Base-by-base conservation (phyloP, 2,329 filamentous ascomycete genomes). In the Zymoseptoria ardabiliae region DNA sequence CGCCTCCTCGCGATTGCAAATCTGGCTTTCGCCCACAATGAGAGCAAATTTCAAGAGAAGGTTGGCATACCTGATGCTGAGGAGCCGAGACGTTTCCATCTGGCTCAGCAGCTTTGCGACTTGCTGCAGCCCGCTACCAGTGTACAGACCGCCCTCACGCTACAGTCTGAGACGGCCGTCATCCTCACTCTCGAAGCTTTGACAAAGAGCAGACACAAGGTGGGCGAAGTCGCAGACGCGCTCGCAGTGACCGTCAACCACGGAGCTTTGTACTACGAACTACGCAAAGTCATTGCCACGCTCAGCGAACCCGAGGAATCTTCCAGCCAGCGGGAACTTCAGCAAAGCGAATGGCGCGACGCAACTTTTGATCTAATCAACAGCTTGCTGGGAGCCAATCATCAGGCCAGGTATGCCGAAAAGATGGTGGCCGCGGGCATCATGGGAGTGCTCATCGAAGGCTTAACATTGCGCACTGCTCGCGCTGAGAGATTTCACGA, bases 171-270 rank as follows among this genome's bases (percentile, higher is more conserved):
- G 73, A 90, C 90, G 2, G 85, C 92, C 61, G 89, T 91, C 7
- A 79, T 99, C 56, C 83, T 85, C 55, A 83, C 93, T 0, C 79
- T 99, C 55, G 91, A 97, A 71, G 89, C 90, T n/a, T 81, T 99
- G 58, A 85, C 90, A 6, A 88, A 85, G 70, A 90, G 90, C 71
- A 87, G 89, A 68, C 78, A 82, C 58, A 92, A 91, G 70, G 84
- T 87, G 28, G 79, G 85, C 35, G 94, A 99, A 72, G 88, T 99
- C 22, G 86, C 91, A 63, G 86, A 90, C 50, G 91, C 94, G n/a
- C 79, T 99, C 50, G 96, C 91, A 69, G 90, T 95, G 57, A 96
- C 93, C 67, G 93, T 97, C 45, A 97, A 96, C 68, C 95, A 99
- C 68, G 95, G 94, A 13, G 88, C 97, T 28, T 81, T 99, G 51